Conservation (phyloP, 441 rosid species). For the Adansonia gregorii region DNA sequence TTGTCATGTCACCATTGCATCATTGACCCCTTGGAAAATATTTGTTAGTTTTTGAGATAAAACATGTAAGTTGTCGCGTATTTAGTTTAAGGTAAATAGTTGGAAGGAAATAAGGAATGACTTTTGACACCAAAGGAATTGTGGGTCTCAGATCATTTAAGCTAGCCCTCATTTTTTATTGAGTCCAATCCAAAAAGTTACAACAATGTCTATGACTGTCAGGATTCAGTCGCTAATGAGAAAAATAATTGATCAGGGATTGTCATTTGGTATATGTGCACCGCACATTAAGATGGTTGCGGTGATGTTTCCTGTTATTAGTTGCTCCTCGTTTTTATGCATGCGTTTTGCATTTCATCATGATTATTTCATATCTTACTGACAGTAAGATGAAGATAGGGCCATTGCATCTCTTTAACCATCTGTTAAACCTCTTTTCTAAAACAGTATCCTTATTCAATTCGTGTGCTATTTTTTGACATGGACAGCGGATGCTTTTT, state of each 20-base stretch:
- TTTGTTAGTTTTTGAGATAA: constrained; percentile 15
- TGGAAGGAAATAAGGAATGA: not conserved
- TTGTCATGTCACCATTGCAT: not conserved
- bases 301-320: not conserved
- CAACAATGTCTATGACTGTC: not conserved
- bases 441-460: not conserved
- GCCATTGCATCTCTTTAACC: not conserved
- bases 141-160: not conserved
- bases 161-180: not conserved
- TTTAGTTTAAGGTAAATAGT: not conserved
- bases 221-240: not conserved
- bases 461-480: not conserved
- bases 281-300: too few species aligned
- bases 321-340: not conserved
- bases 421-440: not conserved
- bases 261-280: too few species aligned
- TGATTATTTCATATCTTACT: not conserved
- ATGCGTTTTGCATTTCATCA: not conserved
- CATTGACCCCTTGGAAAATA: not conserved
- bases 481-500: not conserved
- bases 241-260: not conserved
- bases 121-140: constrained; percentile 13
- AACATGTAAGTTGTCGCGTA: not conserved
- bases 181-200: not conserved
- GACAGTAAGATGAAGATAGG: not conserved